Percentiles rank a stretch among this genome's conserved stretches.
Evolutionary conservation across 169 alveolate genomes (phyloP).

Genomic region (Perkinsus olseni): DNA sequence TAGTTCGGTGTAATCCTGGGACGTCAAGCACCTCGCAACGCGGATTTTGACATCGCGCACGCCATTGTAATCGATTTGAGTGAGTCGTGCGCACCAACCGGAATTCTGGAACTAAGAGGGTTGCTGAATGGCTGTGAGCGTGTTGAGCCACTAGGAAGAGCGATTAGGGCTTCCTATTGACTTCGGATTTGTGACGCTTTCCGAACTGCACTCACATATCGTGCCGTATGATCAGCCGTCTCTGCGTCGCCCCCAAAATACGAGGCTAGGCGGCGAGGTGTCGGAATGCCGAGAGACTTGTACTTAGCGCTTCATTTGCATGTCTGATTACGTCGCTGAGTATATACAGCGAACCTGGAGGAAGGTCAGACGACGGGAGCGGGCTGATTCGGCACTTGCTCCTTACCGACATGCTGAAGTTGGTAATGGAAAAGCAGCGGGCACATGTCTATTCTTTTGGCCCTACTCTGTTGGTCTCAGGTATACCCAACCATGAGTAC

Average conservation of each 20-base stretch:
- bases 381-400: not conserved
- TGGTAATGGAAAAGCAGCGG: not conserved
- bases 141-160: no score
- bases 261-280: no score
- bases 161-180: no score
- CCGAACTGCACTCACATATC: no score
- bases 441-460: not conserved
- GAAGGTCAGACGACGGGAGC: not conserved
- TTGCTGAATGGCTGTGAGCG: no score
- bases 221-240: not conserved
- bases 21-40: no score
- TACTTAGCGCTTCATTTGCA: not conserved
- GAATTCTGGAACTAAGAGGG: not conserved
- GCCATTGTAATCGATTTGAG: not conserved
- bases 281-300: not conserved
- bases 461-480: not conserved
- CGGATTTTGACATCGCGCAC: no score
- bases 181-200: no score
- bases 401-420: not conserved
- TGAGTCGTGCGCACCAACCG: not conserved
- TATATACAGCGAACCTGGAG: not conserved
- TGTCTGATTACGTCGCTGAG: constrained; percentile 1
- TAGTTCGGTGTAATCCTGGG: no score
- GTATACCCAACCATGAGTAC: not conserved
- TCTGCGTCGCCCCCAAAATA: no score